Evolutionary conservation across 345 rosid species (phyloP), one percentile per base, ranked within the genome.

Genomic region (Odontarrhena argentea): DNA sequence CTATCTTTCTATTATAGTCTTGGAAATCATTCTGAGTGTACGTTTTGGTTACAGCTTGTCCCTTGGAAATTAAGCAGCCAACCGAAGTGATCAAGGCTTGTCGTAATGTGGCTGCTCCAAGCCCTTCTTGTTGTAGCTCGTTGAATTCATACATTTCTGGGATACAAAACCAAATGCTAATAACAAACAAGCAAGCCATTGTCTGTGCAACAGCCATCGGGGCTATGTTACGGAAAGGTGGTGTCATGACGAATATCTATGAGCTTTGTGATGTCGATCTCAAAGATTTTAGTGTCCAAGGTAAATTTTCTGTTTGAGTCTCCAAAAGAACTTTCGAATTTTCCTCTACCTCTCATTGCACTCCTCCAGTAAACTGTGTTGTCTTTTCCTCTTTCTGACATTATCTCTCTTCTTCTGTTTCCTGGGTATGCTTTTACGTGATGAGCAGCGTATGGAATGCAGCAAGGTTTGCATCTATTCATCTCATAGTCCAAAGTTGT

Each of bases 241-340:
- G 97, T 67, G 95, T 94, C 67, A 81, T 91, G 86, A 78, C 92
- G 57, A 84, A 94, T 76, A 75, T 94, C 34, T 94, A 88, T 79
- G 91, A 91, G 76, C 96, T 88, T 69, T 94, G 99, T 80, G 96
- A 91, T 46, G 87, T 94, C 53, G 96, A 91, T 85, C 81, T 91
- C 78, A 93, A 91, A 84, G 96, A 93, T 80, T 93, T 88, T 63
- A 90, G 97, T 68, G 82, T 91, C 76, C 97, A 91, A 88, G 92
- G 97, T 94, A 70, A 34, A 36, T 38, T 45, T 52, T 66, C 4
- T 49, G 64, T 36, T 55, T 35, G 12, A 47, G 28, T 38, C 55
- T 60, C 25, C 44, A 8, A 18, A 32, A 34, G 30, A 10, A 46
- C n/a, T 62, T 38, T 53, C 6, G 24, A 26, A 48, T 57, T 57